Percentiles rank a stretch among this genome's conserved stretches.
Evolutionary conservation across 495 filamentous ascomycete genomes (phyloP).

Genomic region (Penicillium parvum): DNA sequence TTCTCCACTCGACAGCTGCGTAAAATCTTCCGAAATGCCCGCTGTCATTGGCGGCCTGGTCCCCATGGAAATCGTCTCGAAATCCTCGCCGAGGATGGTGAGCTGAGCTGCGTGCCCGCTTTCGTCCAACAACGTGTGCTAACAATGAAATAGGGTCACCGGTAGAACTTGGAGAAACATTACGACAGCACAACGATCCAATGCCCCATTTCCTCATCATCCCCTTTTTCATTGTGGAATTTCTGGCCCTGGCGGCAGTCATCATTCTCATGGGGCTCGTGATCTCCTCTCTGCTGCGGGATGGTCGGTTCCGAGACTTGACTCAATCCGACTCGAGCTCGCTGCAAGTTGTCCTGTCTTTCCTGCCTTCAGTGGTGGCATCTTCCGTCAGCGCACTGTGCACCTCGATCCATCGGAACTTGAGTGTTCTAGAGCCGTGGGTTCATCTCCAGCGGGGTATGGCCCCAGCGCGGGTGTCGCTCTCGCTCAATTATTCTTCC

Average conservation of each 20-base stretch:
- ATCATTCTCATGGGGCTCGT: conserved; percentile 35
- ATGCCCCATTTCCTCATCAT: conserved; percentile 41
- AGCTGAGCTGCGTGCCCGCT: not conserved
- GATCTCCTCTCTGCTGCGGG: conserved; percentile 27
- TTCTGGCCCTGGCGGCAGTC: conserved; percentile 30
- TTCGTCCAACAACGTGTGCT: not conserved
- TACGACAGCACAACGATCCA: conserved; percentile 28
- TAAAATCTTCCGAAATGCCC: conserved; percentile 27
- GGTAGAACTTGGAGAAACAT: conserved; percentile 20
- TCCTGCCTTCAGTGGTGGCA: conserved; percentile 36
- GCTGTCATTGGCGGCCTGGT: conserved; percentile 32
- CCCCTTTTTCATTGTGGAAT: conserved; percentile 39
- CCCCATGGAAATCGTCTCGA: conserved; percentile 31
- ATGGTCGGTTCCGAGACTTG: conserved; percentile 34
- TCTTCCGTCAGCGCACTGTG: conserved; percentile 35
- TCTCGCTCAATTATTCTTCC: conserved; percentile 38
- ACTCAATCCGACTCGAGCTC: conserved; percentile 36
- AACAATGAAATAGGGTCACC: conserved; percentile 22
- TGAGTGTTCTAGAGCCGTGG: conserved; percentile 42
- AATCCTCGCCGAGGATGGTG: conserved; percentile 34
- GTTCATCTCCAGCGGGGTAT: conserved; percentile 41
- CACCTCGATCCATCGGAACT: conserved; percentile 38
- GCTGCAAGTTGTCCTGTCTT: conserved; percentile 34
- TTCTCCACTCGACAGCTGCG: conserved; percentile 38
- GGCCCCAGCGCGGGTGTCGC: conserved; percentile 24